Evolutionary conservation across 2,329 filamentous ascomycete genomes (phyloP).

Genomic region (Aspergillus sp.): DNA sequence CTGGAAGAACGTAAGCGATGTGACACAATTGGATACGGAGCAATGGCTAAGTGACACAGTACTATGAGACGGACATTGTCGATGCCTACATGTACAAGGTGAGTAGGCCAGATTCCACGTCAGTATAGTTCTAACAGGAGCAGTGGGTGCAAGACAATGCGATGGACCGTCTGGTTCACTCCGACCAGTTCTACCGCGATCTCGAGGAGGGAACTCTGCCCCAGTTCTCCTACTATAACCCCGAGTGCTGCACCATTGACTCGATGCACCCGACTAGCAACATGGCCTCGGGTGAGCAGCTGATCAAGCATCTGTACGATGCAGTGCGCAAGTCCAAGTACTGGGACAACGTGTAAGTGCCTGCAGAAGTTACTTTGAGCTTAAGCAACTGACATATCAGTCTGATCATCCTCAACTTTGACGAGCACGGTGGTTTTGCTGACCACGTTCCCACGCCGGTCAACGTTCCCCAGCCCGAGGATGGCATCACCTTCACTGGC

Average conservation of each 20-base stretch:
- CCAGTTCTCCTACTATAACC: slow-evolving; percentile 61
- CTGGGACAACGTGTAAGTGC: slow-evolving; percentile 39
- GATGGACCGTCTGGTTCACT: slow-evolving; percentile 35
- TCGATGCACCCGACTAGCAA: slow-evolving; percentile 46
- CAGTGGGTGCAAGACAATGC: slow-evolving; percentile 43
- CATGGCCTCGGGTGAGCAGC: slow-evolving; percentile 41
- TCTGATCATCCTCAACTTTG: slow-evolving; percentile 45
- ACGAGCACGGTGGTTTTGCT: slow-evolving; percentile 46
- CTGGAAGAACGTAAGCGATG: slow-evolving; percentile 40
- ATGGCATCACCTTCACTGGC: slow-evolving; percentile 35
- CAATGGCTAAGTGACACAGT: slow-evolving; percentile 23
- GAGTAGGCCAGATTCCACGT: neutral
- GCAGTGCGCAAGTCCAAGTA: slow-evolving; percentile 43
- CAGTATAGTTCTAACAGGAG: neutral
- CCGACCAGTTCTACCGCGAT: slow-evolving; percentile 63
- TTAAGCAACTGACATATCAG: slow-evolving; percentile 17
- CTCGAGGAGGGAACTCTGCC: slow-evolving; percentile 65
- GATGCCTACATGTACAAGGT: slow-evolving; percentile 41
- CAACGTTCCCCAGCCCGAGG: slow-evolving; percentile 39
- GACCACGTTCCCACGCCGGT: slow-evolving; percentile 44
- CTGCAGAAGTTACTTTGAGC: neutral
- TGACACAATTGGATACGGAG: neutral
- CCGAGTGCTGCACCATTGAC: slow-evolving; percentile 41
- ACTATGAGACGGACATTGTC: slow-evolving; percentile 42
- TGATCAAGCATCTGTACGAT: slow-evolving; percentile 48